Base-by-base conservation (phyloP, 1,139 yeast genomes). In the Hemisphaericaspora subhashii region DNA sequence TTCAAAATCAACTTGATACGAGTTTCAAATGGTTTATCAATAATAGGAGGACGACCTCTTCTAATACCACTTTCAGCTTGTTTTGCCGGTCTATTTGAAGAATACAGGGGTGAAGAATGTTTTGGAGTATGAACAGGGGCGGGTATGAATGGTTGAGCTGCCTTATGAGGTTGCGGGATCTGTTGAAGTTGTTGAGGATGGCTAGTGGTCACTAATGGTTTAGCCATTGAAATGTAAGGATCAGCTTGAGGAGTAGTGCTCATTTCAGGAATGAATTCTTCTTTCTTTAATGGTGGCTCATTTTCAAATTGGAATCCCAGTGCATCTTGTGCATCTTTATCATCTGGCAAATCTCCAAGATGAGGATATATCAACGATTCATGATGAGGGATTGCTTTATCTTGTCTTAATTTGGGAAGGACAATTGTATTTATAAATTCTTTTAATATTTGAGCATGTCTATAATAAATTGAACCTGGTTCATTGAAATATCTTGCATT, bases 31-130 rank as follows among this genome's bases (percentile, higher is more conserved):
- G 97, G 97, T 53, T 86, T 82, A 60, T 90, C 98, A 41, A 90
- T 94, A 39, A 90, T 86, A 1, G 98, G 98, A 7, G 98, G 98
- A 55, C 97, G 79, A 31, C 97, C 97, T 55, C 98, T 74, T 60
- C 87, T 82, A 38, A 80, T 79, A 47, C 89, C 84, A 39, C 79
- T 72, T 45, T 80, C 86, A 16, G 47, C 42, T 16, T 50, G 44
- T 20, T 47, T 45, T 5, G 39, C 13, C 9, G 42, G 36, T 31
- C 44, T 35, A 21, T 24, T 31, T 12, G 33, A 25, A 2, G 42
- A 21, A 30, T 36, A 38, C 37, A 32, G 42, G 4, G 25, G 41
- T 12, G 36, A 34, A 1, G 29, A 18, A 13, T 37, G 36, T 25
- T 34, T 30, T 20, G 43, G 41, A 11, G 38, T 32, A 29, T 31